Evolutionary conservation across 352 stramenopile species (phyloP).

Genomic region (Globisporangium sylvaticum): DNA sequence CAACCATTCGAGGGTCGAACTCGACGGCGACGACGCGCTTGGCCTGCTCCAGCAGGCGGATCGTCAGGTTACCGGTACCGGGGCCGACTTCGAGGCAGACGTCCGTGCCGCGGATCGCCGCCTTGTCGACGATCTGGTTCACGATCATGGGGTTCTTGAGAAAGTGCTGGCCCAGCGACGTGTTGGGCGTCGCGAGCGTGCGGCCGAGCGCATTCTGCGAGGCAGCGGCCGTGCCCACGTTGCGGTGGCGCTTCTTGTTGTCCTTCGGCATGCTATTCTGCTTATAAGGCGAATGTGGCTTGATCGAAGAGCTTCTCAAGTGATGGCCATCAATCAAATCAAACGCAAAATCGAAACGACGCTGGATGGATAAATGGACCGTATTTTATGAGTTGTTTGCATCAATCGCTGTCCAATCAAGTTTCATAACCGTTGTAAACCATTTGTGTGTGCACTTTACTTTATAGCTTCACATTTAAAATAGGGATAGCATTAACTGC

Average conservation of each 20-base stretch:
- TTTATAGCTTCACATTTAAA: too few relatives aligned
- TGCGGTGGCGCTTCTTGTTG: slow-evolving; percentile 86
- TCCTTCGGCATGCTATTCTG: slow-evolving; percentile 77
- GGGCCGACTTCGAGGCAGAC: slow-evolving; percentile 96
- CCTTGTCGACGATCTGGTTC: slow-evolving; percentile 95
- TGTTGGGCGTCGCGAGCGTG: slow-evolving; percentile 96
- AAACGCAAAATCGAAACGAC: background rate
- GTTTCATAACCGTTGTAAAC: too few relatives aligned
- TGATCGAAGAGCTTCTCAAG: background rate
- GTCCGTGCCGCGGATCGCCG: slow-evolving; percentile 94
- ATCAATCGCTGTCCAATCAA: too few relatives aligned
- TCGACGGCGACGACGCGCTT: slow-evolving; percentile 98
- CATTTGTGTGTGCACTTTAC: too few relatives aligned
- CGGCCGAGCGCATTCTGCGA: slow-evolving; percentile 79
- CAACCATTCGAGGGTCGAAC: slow-evolving; percentile 98
- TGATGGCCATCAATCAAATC: slow-evolving; percentile 6
- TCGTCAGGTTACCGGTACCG: slow-evolving; percentile 99
- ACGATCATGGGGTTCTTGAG: slow-evolving; percentile 98
- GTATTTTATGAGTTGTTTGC: too few relatives aligned
- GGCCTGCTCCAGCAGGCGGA: slow-evolving; percentile 95
- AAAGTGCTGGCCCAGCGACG: slow-evolving; percentile 98
- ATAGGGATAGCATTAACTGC: too few relatives aligned
- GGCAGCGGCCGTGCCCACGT: slow-evolving; percentile 55
- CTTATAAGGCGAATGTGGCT: too few relatives aligned
- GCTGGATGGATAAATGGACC: background rate